phyloP scores from a whole-genome alignment of 495 filamentous ascomycete species.

The Oleoguttula mirabilis region DNA sequence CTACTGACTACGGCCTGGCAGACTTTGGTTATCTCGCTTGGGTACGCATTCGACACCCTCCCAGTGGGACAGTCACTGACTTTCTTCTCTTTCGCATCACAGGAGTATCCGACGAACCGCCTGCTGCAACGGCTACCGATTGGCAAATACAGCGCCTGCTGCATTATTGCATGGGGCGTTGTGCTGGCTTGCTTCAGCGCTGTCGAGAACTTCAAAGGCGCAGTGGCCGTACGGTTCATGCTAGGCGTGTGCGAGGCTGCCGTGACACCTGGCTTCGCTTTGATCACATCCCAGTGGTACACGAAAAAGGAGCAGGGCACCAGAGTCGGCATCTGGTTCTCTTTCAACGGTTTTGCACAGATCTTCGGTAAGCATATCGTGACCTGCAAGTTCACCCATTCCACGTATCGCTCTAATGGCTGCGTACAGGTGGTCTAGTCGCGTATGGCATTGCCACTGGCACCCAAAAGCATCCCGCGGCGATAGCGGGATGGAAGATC shows the following conservation, averaged over 20 bases:
- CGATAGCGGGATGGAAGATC: conserved; percentile 54
- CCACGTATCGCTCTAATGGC: too few species aligned
- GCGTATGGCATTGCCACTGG: conserved; percentile 55
- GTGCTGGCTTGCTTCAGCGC: conserved; percentile 34
- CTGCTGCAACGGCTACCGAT: conserved; percentile 50
- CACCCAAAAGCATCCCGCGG: conserved; percentile 38
- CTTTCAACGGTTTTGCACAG: conserved; percentile 39
- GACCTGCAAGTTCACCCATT: too few species aligned
- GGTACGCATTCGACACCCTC: too few species aligned
- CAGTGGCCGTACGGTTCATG: conserved; percentile 37
- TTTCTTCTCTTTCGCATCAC: too few species aligned
- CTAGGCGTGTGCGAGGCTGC: conserved; percentile 40
- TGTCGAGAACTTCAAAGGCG: conserved; percentile 30
- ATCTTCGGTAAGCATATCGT: too few species aligned
- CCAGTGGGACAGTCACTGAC: too few species aligned
- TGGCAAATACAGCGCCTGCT: conserved; percentile 32
- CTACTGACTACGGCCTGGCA: too few species aligned
- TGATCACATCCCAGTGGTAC: conserved; percentile 41
- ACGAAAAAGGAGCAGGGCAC: conserved; percentile 39
- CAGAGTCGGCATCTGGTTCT: conserved; percentile 39
- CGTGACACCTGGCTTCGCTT: conserved; percentile 36
- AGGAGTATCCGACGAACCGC: conserved; percentile 45
- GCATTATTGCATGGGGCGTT: conserved; percentile 35
- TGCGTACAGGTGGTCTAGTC: conserved; percentile 45
- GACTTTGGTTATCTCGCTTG: conserved; percentile 36